Conservation (phyloP, 2,329 filamentous ascomycete genomes). For the Thelonectria rubi region DNA sequence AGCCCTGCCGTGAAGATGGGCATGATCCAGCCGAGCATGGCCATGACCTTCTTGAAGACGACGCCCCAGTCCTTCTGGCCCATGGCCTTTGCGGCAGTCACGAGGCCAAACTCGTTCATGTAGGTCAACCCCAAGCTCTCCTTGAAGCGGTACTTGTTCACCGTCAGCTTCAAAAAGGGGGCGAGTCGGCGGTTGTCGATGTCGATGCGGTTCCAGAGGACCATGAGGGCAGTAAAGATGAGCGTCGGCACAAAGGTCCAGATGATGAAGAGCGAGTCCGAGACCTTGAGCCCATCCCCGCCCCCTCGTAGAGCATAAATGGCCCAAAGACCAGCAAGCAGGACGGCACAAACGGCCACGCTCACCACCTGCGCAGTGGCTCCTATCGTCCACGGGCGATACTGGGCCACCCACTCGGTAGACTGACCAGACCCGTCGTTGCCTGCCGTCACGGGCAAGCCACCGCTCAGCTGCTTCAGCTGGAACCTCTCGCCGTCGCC, state of each 20-base stretch:
- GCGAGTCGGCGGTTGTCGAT: slow-evolving; percentile 40
- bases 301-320: slow-evolving; percentile 34
- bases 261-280: slow-evolving; percentile 32
- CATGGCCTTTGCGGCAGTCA: slow-evolving; percentile 38
- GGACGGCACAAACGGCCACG: slow-evolving; percentile 25
- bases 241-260: slow-evolving; percentile 43
- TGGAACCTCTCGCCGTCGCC: slow-evolving; percentile 41
- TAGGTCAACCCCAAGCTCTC: slow-evolving; percentile 41
- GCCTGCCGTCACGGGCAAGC: slow-evolving; percentile 26
- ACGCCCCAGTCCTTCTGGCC: slow-evolving; percentile 41
- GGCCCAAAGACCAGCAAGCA: slow-evolving; percentile 37
- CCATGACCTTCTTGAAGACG: slow-evolving; percentile 38
- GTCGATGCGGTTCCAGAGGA: slow-evolving; percentile 41
- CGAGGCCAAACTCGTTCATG: slow-evolving; percentile 42
- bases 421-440: slow-evolving; percentile 21
- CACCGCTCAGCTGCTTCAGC: slow-evolving; percentile 37
- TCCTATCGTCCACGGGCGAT: slow-evolving; percentile 40
- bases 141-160: slow-evolving; percentile 34
- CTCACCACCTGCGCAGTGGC: slow-evolving; percentile 27
- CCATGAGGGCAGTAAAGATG: slow-evolving; percentile 30
- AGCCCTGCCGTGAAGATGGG: slow-evolving; percentile 44
- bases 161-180: slow-evolving; percentile 39
- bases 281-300: slow-evolving; percentile 32
- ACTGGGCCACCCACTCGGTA: slow-evolving; percentile 29
- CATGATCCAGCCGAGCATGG: slow-evolving; percentile 42